Base-by-base conservation (phyloP, 495 filamentous ascomycete species). In the Neurospora sp. region DNA sequence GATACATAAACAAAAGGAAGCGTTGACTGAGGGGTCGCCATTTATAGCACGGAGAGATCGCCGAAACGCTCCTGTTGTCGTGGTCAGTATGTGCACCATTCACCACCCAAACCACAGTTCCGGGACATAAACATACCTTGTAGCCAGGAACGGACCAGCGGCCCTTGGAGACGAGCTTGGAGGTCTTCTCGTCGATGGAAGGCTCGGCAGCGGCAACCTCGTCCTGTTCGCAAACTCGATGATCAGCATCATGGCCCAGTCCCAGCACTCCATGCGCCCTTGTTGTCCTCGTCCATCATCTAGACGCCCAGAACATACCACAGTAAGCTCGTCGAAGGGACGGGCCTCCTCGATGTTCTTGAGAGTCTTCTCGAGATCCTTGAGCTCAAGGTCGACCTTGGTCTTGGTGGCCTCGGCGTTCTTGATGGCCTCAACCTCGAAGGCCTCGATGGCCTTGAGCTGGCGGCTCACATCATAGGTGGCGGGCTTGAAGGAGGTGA, bases 61-160 rank as follows among this genome's bases (percentile, higher is more conserved):
- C 95, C 95, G 88, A 98, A 98, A 90, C 93, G 97, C 90, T 98
- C 95, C 95, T 97, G 77, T 74, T 62, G 37, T 38, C 20, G 60
- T 8, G 11, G 74, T 79, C 54, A 78, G 77, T 42, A 77, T 60
- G n/a, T 18, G 16, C 11, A 39, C n/a, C n/a, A 49, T 39, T 7
- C 20, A 10, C 31, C 20, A 39, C 5, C 42, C 16, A 71, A 75
- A 2, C 20, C 27, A 12, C 27, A 31, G 16, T 37, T 76, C 77
- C 44, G 76, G 69, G n/a, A 31, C 10, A 27, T 54, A 71, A 69
- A 85, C 90, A 74, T 84, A 93, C 95, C 93, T 97, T 97, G 91
- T 99, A 99, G 81, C 96, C 96, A 70, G 96, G 93, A 78, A 96
- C 93, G 85, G 89, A 87, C 96, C 96, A 99, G 87, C 94, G 93